A percentile compares a stretch with the other conserved stretches of the same genome.
Conservation (phyloP, 495 filamentous ascomycete species). For the Hypoxylon trugodes region DNA sequence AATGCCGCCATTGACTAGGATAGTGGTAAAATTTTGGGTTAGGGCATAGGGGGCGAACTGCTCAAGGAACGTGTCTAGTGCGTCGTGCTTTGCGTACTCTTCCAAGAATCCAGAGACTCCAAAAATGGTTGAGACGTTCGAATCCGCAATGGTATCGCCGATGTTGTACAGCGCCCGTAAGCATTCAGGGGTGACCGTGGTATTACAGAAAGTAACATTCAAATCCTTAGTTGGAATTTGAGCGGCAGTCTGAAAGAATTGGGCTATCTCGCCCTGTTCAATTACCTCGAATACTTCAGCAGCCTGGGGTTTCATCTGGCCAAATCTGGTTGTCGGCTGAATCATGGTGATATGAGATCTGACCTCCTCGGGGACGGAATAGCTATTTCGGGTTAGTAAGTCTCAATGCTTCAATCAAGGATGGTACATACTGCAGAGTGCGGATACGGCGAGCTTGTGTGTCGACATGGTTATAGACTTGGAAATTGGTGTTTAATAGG, state of each 20-base stretch:
- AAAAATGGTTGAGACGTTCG: slow-evolving; percentile 56
- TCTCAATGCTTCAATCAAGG: slow-evolving; percentile 11
- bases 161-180: slow-evolving; percentile 68
- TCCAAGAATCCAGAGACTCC: slow-evolving; percentile 58
- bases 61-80: slow-evolving; percentile 61
- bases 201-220: slow-evolving; percentile 52
- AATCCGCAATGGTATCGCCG: slow-evolving; percentile 58
- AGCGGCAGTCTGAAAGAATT: slow-evolving; percentile 14
- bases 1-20: slow-evolving; percentile 68
- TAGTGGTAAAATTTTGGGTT: slow-evolving; percentile 68
- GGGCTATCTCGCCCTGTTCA: slow-evolving; percentile 22
- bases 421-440: slow-evolving; percentile 49
- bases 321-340: slow-evolving; percentile 72
- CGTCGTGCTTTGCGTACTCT: slow-evolving; percentile 68
- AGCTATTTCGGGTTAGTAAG: slow-evolving; percentile 45
- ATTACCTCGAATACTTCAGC: slow-evolving; percentile 17
- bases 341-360: slow-evolving; percentile 67
- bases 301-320: slow-evolving; percentile 31
- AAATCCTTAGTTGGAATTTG: slow-evolving; percentile 34
- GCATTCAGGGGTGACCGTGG: slow-evolving; percentile 64
- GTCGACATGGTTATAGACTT: slow-evolving; percentile 54
- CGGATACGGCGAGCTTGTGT: slow-evolving; percentile 53
- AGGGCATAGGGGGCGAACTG: slow-evolving; percentile 56
- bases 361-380: slow-evolving; percentile 69
- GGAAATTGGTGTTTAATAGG: slow-evolving; percentile 65